These are phyloP conservation scores for Dimocarpus longan DNA, from an alignment of 345 rosid species.

Conservation along the genomic window DNA sequence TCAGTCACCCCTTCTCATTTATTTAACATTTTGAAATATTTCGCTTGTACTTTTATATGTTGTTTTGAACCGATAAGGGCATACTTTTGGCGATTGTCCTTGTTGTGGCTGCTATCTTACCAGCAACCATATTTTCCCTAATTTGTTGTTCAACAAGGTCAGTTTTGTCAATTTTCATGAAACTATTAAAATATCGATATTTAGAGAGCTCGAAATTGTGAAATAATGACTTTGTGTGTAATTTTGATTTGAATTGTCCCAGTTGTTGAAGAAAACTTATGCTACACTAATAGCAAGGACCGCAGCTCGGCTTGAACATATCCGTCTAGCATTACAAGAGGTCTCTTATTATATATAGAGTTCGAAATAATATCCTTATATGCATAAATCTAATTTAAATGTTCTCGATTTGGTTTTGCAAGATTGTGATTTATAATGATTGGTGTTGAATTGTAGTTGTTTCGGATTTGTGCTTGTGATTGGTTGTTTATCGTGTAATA, in stretches of 20 bases:
- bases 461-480: too few relatives aligned
- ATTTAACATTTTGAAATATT: too few relatives aligned
- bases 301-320: slow-evolving; percentile 46
- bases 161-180: background rate
- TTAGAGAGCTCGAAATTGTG: background rate
- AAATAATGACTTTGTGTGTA: background rate
- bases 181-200: background rate
- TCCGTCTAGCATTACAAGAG: slow-evolving; percentile 50
- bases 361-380: too few relatives aligned
- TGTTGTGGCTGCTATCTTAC: slow-evolving; percentile 51
- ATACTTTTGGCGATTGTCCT: slow-evolving; percentile 59
- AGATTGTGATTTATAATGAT: background rate
- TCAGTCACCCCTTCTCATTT: too few relatives aligned
- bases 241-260: slow-evolving; percentile 10
- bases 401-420: background rate
- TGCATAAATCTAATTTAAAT: too few relatives aligned
- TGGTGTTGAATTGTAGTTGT: background rate
- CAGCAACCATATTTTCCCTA: slow-evolving; percentile 47
- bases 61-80: slow-evolving; percentile 57
- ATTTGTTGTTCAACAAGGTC: slow-evolving; percentile 57
- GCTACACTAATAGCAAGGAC: slow-evolving; percentile 40
- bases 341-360: slow-evolving; percentile 28
- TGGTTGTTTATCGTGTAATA: slow-evolving; percentile 4
- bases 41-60: too few relatives aligned
- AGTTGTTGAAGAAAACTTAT: slow-evolving; percentile 55